A percentile compares a stretch with the other conserved stretches of the same genome.
Evolutionary conservation across 2,329 filamentous ascomycete species (phyloP).

Genomic region (Colletotrichum sansevieriae): DNA sequence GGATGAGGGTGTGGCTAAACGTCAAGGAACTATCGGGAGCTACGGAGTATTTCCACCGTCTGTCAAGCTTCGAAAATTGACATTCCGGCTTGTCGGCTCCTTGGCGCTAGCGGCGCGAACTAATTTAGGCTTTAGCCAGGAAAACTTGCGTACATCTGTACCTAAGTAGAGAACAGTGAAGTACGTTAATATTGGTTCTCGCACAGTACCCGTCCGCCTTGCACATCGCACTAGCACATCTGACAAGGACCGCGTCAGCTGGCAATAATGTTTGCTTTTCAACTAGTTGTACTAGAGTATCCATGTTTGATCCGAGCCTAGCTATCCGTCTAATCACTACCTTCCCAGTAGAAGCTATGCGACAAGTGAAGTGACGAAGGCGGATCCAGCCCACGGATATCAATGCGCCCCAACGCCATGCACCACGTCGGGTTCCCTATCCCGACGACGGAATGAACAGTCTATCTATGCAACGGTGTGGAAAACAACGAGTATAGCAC

Average conservation of each 20-base stretch:
- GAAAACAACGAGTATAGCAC: constrained; percentile 9
- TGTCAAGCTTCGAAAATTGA: too few relatives aligned
- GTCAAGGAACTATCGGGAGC: too few relatives aligned
- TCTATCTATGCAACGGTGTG: constrained; percentile 37
- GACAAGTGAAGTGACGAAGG: constrained; percentile 16
- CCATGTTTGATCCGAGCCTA: constrained; percentile 27
- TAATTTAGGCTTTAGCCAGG: too few relatives aligned
- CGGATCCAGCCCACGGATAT: constrained; percentile 41
- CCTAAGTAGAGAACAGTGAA: too few relatives aligned
- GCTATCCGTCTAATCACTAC: constrained; percentile 21
- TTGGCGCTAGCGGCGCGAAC: too few relatives aligned
- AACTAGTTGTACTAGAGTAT: constrained; percentile 15
- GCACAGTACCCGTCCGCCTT: neutral
- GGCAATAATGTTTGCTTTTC: constrained; percentile 10
- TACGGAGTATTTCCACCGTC: too few relatives aligned
- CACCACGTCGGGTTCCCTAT: constrained; percentile 23
- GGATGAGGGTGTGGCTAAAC: too few relatives aligned
- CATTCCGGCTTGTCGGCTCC: too few relatives aligned
- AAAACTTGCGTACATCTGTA: too few relatives aligned
- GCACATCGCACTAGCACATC: neutral
- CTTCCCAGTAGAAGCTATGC: neutral
- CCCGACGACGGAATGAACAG: constrained; percentile 33
- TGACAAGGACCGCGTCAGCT: neutral
- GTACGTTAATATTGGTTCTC: neutral
- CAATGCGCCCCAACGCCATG: constrained; percentile 41